These are phyloP conservation scores for Flaveria trinervia DNA, from an alignment of 129 eudicot species.

Conservation along the genomic window DNA sequence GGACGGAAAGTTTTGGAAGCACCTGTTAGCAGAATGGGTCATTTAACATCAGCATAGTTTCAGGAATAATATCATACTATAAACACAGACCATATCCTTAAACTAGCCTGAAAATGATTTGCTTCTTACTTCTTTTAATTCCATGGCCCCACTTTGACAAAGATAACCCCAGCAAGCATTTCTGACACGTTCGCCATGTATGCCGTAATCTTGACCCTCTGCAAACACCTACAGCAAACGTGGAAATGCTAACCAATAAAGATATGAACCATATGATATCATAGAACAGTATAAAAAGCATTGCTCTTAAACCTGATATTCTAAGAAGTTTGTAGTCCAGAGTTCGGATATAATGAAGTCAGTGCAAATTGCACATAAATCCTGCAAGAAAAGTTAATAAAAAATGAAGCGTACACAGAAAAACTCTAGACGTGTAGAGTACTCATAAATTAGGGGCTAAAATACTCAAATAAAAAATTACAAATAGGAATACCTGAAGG, in stretches of 20 bases:
- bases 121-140: conserved; percentile 79
- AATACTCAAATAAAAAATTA: background rate
- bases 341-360: conserved; percentile 90
- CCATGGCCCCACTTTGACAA: conserved; percentile 95
- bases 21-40: conserved; percentile 49
- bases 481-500: conserved; percentile 70
- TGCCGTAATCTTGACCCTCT: conserved; percentile 96
- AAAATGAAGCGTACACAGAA: conserved; percentile 4
- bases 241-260: conserved; percentile 26
- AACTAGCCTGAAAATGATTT: conserved; percentile 17
- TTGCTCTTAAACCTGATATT: conserved; percentile 70
- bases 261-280: conserved; percentile 10
- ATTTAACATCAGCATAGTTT: conserved; percentile 3
- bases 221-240: conserved; percentile 70
- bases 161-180: conserved; percentile 99
- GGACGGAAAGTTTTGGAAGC: conserved; percentile 94
- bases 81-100: background rate
- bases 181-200: conserved; percentile 97
- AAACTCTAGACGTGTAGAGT: background rate
- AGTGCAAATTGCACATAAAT: conserved; percentile 95
- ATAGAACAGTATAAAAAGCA: conserved; percentile 6
- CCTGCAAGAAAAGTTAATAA: conserved; percentile 53
- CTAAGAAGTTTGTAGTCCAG: conserved; percentile 97
- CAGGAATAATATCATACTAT: conserved; percentile 16
- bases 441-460: conserved; percentile 1